Evolutionary conservation across 768 basidiomycete species (phyloP), one percentile per base, ranked within the genome.

Genomic region (Scleroderma citrinum): DNA sequence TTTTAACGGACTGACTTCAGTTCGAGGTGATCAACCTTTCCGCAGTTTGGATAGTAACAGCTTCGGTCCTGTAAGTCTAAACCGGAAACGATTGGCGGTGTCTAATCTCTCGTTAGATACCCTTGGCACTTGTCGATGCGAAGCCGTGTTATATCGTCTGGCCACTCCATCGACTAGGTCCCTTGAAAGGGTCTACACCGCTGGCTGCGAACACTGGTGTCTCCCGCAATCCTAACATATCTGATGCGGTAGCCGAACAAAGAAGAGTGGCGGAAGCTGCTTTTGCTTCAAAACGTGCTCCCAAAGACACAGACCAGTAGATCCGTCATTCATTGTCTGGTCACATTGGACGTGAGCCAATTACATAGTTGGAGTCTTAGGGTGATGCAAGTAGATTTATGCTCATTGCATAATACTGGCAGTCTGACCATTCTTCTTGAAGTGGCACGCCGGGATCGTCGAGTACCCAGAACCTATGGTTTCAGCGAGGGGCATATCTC

Each of bases 1-100:
- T 66, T 50, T 23, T 23, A 20, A 46, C 43, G 35, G 16, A 26
- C 42, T 41, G 47, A 46, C 44, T 7, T 29, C 23, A 8, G 20
- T 17, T 38, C 34, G 30, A 85, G 84, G 84, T 7, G 84, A 87
- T 51, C 81, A 85, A 58, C 71, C 76, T 5, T 83, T 81, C 56
- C 73, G 78, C 48, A 84, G 80, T 8, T 73, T 81, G 46, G 87
- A 87, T 57, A 87, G 85, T 68, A 87, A 87, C 61, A 63, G 69
- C 1, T 85, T 84, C 62, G 86, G 87, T 7, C 81, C 86, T 8
- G 85, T 86, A 60, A 51, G 75, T 65, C 13, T 38, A 34, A 2
- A 31, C 37, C 38, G 29, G 11, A 53, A 32, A 51, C 32, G 46
- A 43, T n/a, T n/a, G n/a, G 44, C 32, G 45, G 13, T 19, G 14